phyloP scores from a whole-genome alignment of 768 basidiomycete genomes.

The Agaricus subrufescens region DNA sequence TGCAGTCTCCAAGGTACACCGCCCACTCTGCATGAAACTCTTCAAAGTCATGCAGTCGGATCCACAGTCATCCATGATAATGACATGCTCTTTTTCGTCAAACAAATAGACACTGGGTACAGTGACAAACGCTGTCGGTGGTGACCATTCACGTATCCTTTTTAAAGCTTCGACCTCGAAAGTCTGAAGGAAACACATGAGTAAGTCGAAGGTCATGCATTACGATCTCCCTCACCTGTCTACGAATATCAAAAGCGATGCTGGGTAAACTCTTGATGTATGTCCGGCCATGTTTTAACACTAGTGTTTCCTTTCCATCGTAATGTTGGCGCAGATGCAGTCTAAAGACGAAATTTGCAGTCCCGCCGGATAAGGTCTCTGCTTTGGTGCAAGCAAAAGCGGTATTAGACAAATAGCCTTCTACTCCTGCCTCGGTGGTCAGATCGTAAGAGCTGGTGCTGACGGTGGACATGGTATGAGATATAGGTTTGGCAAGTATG shows the following conservation, averaged over 20 bases:
- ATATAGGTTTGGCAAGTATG: background rate
- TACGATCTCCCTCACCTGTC: conserved; percentile 41
- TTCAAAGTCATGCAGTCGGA: conserved; percentile 34
- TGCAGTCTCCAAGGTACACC: conserved; percentile 24
- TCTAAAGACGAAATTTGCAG: conserved; percentile 54
- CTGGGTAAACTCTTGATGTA: conserved; percentile 26
- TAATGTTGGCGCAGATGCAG: conserved; percentile 36
- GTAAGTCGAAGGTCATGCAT: background rate
- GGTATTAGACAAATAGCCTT: conserved; percentile 41
- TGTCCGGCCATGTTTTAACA: conserved; percentile 56
- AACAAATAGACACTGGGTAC: conserved; percentile 46
- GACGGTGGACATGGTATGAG: background rate
- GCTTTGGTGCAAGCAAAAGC: conserved; percentile 40
- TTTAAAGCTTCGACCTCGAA: conserved; percentile 46
- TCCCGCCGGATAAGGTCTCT: conserved; percentile 44
- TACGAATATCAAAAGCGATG: conserved; percentile 28
- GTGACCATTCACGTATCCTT: conserved; percentile 33
- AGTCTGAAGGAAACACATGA: conserved; percentile 16
- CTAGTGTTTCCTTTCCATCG: conserved; percentile 38
- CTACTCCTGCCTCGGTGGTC: conserved; percentile 27
- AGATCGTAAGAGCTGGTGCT: conserved; percentile 19
- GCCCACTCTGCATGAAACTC: conserved; percentile 28
- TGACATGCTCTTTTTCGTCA: conserved; percentile 42
- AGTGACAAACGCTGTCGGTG: conserved; percentile 33
- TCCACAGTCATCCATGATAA: conserved; percentile 66